These are phyloP conservation scores for Yamadazyma buinensis DNA, from an alignment of 1,139 yeast species.

Conservation along the genomic window DNA sequence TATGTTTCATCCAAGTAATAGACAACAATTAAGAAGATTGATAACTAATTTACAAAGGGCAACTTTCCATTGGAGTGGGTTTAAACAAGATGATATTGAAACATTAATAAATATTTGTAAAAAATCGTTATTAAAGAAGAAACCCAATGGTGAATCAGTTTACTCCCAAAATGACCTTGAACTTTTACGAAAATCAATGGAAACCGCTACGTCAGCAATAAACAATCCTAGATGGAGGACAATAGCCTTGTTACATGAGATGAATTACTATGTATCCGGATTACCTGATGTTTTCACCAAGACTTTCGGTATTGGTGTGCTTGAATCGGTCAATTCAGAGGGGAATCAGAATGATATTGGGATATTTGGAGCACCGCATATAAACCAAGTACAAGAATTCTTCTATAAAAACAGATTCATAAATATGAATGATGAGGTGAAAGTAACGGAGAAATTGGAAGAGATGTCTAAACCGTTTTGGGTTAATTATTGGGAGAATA, in stretches of 20 bases:
- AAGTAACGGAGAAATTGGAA: constrained; percentile 25
- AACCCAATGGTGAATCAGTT: constrained; percentile 18
- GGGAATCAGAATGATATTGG: constrained; percentile 25
- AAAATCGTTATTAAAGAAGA: constrained; percentile 37
- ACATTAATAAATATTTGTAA: constrained; percentile 47
- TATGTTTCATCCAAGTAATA: constrained; percentile 63
- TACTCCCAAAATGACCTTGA: constrained; percentile 35
- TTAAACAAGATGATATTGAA: constrained; percentile 52
- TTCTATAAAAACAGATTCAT: constrained; percentile 50
- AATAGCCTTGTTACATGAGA: constrained; percentile 56
- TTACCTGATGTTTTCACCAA: constrained; percentile 38
- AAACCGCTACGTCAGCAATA: constrained; percentile 46
- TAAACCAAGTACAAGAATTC: constrained; percentile 49
- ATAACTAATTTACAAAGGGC: constrained; percentile 61
- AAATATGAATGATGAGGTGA: constrained; percentile 22
- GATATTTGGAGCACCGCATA: constrained; percentile 59
- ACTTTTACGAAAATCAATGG: constrained; percentile 39
- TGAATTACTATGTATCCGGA: constrained; percentile 50
- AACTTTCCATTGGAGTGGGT: constrained; percentile 75
- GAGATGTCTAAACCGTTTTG: constrained; percentile 43
- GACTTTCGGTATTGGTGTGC: constrained; percentile 41
- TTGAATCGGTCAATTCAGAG: constrained; percentile 15
- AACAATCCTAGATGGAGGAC: constrained; percentile 54
- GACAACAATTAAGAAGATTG: constrained; percentile 50
- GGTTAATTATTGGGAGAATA: constrained; percentile 48